Conservation (phyloP, 805 yeast genomes). For the Cyberlindnera maritima region DNA sequence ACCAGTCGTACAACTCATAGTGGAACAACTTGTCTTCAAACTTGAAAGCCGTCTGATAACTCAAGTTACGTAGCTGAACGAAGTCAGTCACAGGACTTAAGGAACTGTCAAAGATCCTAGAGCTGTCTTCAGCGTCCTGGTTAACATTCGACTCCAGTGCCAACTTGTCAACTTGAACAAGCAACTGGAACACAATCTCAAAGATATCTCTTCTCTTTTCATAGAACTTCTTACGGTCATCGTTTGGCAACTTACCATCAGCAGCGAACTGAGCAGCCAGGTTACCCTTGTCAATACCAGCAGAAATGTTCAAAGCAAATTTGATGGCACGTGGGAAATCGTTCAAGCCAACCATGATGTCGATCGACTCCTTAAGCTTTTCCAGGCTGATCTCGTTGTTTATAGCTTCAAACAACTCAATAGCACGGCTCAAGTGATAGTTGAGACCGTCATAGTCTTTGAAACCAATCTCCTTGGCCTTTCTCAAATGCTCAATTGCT, state of each 20-base stretch:
- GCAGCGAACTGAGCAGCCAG: constrained; percentile 54
- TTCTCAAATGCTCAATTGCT: constrained; percentile 87
- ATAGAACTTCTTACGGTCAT: constrained; percentile 48
- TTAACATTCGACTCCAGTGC: constrained; percentile 41
- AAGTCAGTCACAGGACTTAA: constrained; percentile 31
- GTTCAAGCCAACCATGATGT: constrained; percentile 72
- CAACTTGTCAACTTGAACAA: constrained; percentile 66
- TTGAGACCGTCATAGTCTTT: constrained; percentile 69
- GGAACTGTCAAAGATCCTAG: constrained; percentile 11
- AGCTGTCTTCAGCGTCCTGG: constrained; percentile 12
- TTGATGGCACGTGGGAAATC: constrained; percentile 85
- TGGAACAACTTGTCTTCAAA: constrained; percentile 86
- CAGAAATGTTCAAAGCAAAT: constrained; percentile 74
- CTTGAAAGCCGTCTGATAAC: constrained; percentile 71
- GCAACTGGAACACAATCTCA: constrained; percentile 69
- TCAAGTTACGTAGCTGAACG: constrained; percentile 58
- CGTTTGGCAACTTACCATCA: constrained; percentile 48
- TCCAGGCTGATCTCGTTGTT: constrained; percentile 76
- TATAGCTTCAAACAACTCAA: constrained; percentile 72
- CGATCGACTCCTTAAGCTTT: constrained; percentile 75
- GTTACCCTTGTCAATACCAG: constrained; percentile 60
- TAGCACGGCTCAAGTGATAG: constrained; percentile 70
- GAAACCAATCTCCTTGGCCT: constrained; percentile 73
- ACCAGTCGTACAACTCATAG: constrained; percentile 90
- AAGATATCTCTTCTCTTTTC: constrained; percentile 59